Evolutionary conservation across 2,329 filamentous ascomycete species (phyloP).

Genomic region (Neofusicoccum kwambonambiense): DNA sequence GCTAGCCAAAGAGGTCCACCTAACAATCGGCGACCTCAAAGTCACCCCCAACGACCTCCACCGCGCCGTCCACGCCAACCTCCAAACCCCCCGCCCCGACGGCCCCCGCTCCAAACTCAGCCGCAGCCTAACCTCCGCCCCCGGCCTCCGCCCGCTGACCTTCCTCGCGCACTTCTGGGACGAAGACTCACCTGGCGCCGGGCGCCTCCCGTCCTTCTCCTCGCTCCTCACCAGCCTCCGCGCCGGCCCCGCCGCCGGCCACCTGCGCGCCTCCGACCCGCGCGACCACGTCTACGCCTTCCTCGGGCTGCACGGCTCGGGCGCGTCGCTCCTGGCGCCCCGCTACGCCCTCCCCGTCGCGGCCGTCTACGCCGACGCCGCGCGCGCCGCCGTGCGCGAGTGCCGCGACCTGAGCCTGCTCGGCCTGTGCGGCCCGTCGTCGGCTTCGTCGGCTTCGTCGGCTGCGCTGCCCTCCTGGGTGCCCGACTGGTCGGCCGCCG

Average conservation of each 20-base stretch:
- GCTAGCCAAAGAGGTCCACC: slow-evolving; percentile 1
- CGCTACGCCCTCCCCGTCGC: background rate
- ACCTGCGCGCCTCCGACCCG: background rate
- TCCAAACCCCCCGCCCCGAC: background rate
- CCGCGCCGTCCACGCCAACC: background rate
- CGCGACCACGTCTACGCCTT: slow-evolving; percentile 1
- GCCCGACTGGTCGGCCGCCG: background rate
- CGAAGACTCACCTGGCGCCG: background rate
- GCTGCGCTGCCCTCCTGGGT: background rate
- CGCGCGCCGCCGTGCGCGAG: background rate
- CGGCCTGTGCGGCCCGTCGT: background rate
- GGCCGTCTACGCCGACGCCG: background rate
- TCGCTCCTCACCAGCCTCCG: background rate
- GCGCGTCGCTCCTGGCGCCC: too few species aligned
- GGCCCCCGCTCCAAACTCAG: too few species aligned
- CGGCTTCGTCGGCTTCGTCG: background rate
- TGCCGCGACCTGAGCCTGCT: background rate
- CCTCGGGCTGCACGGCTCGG: background rate
- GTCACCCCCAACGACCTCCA: background rate
- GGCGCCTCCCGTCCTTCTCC: background rate
- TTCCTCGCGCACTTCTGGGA: background rate
- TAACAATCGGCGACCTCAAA: background rate
- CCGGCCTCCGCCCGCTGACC: background rate
- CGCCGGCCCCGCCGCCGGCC: background rate
- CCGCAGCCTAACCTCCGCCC: background rate